Evolutionary conservation across 257 asterid species (phyloP).

Genomic region (Sherardia arvensis): DNA sequence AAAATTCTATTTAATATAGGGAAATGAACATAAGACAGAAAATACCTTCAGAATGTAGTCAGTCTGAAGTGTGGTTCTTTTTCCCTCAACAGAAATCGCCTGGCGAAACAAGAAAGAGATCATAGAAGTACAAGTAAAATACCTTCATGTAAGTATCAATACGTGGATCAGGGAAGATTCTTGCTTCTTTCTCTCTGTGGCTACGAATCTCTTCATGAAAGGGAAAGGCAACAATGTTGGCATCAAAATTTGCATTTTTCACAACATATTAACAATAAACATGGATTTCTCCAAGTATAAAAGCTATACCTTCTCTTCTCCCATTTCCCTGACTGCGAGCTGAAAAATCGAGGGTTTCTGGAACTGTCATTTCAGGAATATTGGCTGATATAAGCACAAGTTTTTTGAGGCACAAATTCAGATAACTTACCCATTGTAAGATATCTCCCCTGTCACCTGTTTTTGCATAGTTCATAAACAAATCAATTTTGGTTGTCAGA

Average conservation of each 20-base stretch:
- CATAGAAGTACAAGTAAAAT: background rate
- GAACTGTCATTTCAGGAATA: conserved; percentile 27
- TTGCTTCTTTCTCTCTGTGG: conserved; percentile 61
- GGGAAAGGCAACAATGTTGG: background rate
- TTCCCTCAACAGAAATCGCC: conserved; percentile 15
- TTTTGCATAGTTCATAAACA: background rate
- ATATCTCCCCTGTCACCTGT: conserved; percentile 27
- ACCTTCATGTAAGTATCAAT: conserved; percentile 94
- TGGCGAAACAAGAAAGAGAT: background rate
- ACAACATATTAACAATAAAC: background rate
- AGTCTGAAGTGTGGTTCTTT: conserved; percentile 14
- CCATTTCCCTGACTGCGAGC: conserved; percentile 30
- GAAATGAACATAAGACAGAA: background rate
- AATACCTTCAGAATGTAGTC: conserved; percentile 18
- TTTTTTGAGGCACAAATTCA: conserved; percentile 29
- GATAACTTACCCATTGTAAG: conserved; percentile 22
- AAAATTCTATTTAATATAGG: too few species aligned
- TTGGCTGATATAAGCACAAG: conserved; percentile 26
- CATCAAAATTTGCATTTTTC: background rate
- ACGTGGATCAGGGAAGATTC: conserved; percentile 69
- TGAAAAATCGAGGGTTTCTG: conserved; percentile 31
- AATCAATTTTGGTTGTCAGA: too few species aligned
- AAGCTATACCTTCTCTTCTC: conserved; percentile 15
- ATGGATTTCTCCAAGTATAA: background rate
- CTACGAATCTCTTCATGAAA: conserved; percentile 58